Evolutionary conservation across 2,329 filamentous ascomycete genomes (phyloP).

Genomic region (Aspergillus tamarii): DNA sequence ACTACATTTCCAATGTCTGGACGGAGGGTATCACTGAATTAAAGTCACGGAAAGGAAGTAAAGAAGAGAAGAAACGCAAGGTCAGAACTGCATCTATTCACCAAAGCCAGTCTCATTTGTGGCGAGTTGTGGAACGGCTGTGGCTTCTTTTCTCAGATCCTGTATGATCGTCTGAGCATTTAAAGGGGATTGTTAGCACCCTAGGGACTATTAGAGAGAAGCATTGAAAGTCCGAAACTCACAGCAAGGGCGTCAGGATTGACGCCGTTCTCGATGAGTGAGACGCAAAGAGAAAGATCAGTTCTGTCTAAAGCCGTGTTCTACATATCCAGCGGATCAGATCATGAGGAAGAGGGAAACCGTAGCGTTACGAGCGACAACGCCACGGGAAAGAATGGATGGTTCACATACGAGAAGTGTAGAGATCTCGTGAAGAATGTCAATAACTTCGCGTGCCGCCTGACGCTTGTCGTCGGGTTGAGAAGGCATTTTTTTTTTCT

Average conservation of each 20-base stretch:
- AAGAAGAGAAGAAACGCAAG: background rate
- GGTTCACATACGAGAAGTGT: slow-evolving; percentile 44
- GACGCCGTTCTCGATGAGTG: slow-evolving; percentile 94
- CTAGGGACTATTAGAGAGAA: background rate
- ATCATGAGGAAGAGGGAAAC: background rate
- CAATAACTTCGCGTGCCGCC: slow-evolving; percentile 54
- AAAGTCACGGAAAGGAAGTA: too few species aligned
- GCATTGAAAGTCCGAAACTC: slow-evolving; percentile 43
- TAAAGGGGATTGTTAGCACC: slow-evolving; percentile 13
- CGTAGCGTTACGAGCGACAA: background rate
- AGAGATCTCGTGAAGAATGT: slow-evolving; percentile 56
- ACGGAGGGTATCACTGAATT: background rate
- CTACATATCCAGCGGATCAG: slow-evolving; percentile 51
- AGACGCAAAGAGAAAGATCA: slow-evolving; percentile 91
- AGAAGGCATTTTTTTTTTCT: slow-evolving; percentile 39
- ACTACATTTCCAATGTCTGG: background rate
- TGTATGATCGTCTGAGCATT: slow-evolving; percentile 48
- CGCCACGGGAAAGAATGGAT: slow-evolving; percentile 13
- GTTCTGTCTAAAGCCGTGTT: slow-evolving; percentile 92
- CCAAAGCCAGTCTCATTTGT: slow-evolving; percentile 23
- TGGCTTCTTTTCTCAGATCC: slow-evolving; percentile 47
- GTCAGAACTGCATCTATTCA: slow-evolving; percentile 15
- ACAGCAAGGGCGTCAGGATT: slow-evolving; percentile 95
- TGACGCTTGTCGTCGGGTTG: slow-evolving; percentile 52
- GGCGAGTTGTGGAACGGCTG: slow-evolving; percentile 30